Percentiles rank a stretch among this genome's conserved stretches.
Evolutionary conservation across 352 stramenopile species (phyloP).

Genomic region (Poterioochromonas sp.): DNA sequence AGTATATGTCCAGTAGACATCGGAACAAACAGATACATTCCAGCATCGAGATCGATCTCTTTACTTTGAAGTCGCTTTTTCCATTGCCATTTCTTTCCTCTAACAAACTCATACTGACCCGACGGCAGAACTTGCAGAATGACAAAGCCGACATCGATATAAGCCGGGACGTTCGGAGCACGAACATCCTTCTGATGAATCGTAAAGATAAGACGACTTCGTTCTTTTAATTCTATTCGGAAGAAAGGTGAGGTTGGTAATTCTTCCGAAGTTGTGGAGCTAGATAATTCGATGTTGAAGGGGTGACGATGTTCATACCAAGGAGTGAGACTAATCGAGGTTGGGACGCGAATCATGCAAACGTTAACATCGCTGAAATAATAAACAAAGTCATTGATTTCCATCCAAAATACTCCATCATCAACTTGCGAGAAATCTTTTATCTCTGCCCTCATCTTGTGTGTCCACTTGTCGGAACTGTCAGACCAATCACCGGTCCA

Average conservation of each 20-base stretch:
- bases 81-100: constrained; percentile 4
- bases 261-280: too few species aligned
- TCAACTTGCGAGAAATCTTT: background rate
- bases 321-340: background rate
- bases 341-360: constrained; percentile 8
- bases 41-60: constrained; percentile 33
- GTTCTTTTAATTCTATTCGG: constrained; percentile 27
- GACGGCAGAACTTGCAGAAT: constrained; percentile 30
- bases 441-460: constrained; percentile 35
- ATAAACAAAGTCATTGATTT: constrained; percentile 37
- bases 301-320: background rate
- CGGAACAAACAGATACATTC: constrained; percentile 36
- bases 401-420: constrained; percentile 43
- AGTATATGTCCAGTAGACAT: constrained; percentile 36
- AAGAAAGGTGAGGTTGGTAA: background rate
- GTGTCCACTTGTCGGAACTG: background rate
- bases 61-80: constrained; percentile 34
- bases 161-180: constrained; percentile 26
- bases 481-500: constrained; percentile 44
- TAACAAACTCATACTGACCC: constrained; percentile 32
- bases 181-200: constrained; percentile 38
- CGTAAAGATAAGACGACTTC: constrained; percentile 6
- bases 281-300: too few species aligned
- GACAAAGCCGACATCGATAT: constrained; percentile 37
- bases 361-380: constrained; percentile 35